phyloP scores from a whole-genome alignment of 441 rosid species.

The Croton setiger region DNA sequence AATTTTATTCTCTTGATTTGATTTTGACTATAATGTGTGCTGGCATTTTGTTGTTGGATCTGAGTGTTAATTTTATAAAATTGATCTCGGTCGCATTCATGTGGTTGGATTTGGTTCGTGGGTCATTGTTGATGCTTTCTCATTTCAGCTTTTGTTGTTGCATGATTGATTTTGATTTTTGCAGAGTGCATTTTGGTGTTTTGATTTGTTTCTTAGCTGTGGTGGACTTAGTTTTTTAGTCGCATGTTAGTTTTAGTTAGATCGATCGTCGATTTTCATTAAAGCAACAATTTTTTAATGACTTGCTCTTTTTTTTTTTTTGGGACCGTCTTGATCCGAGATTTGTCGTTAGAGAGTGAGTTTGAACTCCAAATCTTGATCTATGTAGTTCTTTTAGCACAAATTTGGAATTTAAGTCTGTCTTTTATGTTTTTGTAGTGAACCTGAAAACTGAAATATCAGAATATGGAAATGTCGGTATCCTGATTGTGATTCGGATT shows the following conservation, averaged over 20 bases:
- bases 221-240: conserved; percentile 14
- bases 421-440: not conserved
- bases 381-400: not conserved
- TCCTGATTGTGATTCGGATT: not conserved
- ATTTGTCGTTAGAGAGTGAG: not conserved
- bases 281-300: not conserved
- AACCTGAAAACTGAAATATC: not conserved
- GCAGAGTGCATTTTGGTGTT: conserved; percentile 6
- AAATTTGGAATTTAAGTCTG: not conserved
- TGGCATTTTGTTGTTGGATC: conserved; percentile 36
- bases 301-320: not conserved
- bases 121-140: conserved; percentile 4
- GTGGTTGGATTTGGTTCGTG: conserved; percentile 5
- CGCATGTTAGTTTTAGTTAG: conserved; percentile 1
- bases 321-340: not conserved
- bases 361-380: not conserved
- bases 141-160: conserved; percentile 3
- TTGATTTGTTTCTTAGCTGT: conserved; percentile 22
- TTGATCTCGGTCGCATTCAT: conserved; percentile 15
- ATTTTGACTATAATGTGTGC: not conserved
- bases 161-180: conserved; percentile 10
- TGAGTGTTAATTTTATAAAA: conserved; percentile 21
- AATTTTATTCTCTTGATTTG: not conserved
- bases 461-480: not conserved
- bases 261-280: not conserved